Percentiles rank a stretch among this genome's conserved stretches.
Evolutionary conservation across 352 stramenopile species (phyloP).

Genomic region (Phytopythium mirpurense): DNA sequence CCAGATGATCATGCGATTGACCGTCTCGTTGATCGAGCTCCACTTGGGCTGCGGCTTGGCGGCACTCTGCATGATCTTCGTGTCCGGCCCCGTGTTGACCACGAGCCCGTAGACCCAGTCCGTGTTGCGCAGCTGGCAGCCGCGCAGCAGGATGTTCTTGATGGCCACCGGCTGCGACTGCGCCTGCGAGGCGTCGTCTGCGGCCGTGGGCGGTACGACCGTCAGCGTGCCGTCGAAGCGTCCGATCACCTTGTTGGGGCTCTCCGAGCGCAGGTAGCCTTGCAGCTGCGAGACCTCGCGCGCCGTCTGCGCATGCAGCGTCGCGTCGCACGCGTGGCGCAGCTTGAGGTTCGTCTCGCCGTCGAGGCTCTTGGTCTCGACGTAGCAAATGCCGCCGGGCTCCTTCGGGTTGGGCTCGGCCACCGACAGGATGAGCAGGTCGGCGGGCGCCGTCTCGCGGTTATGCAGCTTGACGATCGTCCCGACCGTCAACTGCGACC

Average conservation of each 20-base stretch:
- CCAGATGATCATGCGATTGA: constrained; percentile 80
- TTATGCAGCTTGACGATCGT: constrained; percentile 79
- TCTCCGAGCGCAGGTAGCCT: constrained; percentile 59
- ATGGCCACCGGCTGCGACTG: constrained; percentile 59
- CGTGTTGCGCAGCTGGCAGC: constrained; percentile 85
- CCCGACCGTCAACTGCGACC: constrained; percentile 75
- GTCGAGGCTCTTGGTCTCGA: constrained; percentile 88
- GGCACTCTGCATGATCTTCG: constrained; percentile 82
- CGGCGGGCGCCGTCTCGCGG: constrained; percentile 73
- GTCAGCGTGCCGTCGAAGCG: constrained; percentile 71
- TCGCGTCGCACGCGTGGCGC: constrained; percentile 54
- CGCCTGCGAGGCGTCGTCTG: constrained; percentile 12
- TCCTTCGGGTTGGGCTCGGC: constrained; percentile 56
- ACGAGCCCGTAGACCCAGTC: constrained; percentile 87
- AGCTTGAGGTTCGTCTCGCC: constrained; percentile 87
- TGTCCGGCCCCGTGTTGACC: constrained; percentile 83
- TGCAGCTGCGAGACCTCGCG: constrained; percentile 31
- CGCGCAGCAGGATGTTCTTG: constrained; percentile 87
- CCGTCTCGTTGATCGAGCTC: constrained; percentile 77
- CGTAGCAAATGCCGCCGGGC: constrained; percentile 63
- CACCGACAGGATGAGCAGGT: constrained; percentile 80
- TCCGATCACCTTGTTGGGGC: constrained; percentile 77
- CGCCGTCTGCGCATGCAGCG: constrained; percentile 32
- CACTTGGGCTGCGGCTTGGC: constrained; percentile 59
- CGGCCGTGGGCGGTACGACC: constrained; percentile 16